Base-by-base conservation (phyloP, 352 stramenopile genomes). In the Aphanomyces cochlioides region DNA sequence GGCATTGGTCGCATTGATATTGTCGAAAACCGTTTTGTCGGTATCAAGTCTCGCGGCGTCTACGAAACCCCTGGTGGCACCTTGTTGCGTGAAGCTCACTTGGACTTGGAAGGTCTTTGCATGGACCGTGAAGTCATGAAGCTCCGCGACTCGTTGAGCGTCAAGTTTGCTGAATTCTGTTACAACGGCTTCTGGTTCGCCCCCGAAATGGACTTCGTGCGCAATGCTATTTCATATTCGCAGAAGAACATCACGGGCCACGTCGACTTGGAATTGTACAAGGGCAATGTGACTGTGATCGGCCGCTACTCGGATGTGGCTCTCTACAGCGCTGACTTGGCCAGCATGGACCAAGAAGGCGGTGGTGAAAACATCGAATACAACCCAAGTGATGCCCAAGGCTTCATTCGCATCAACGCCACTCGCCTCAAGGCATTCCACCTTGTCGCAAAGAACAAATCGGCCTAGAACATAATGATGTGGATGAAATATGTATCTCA, bases 131-230 rank as follows among this genome's bases (percentile, higher is more conserved):
- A 98, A 76, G 94, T 98, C 48, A 97, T 98, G 84, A 91, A 93
- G 74, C 69, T 93, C 70, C 95, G 96, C 56, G 96, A 99, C 77
- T 75, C 79, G 40, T 78, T 99, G 39, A 90, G 92, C 67, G 74
- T 83, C 74, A 98, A 99, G 84, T 99, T 99, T 74, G 88, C 96
- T 66, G 90, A 98, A 77, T 95, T 98, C 54, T 97, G 93, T 80
- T 99, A 99, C 95, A 98, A 99, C 78, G 97, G 97, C 65, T 99
- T 98, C 80, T 99, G 97, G 97, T 99, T 99, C 76, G 94, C 96
- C n/a, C 97, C 97, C 4, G 96, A 99, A 83, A 99, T 99, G 96
- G 96, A 99, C 71, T 93, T 99, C 54, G 93, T 99, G 75, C 92
- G 94, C 74, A 78, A 98, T 78, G 88, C 90, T 17, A 96, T 99